Conservation (phyloP, 2,329 filamentous ascomycete genomes). For the Xylaria sp. region DNA sequence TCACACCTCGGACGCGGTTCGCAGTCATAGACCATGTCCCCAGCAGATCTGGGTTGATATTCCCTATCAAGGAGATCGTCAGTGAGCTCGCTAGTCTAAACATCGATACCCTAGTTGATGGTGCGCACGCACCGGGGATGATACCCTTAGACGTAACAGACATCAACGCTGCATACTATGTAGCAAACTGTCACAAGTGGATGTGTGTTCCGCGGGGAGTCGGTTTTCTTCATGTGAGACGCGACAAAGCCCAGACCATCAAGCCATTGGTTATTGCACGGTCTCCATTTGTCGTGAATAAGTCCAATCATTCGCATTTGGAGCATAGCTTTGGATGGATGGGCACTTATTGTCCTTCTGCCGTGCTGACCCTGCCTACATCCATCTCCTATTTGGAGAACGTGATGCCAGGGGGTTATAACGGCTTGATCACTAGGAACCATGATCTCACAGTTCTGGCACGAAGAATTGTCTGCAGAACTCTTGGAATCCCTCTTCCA, state of each 20-base stretch:
- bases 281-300: conserved; percentile 15
- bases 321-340: conserved; percentile 31
- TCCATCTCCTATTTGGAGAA: conserved; percentile 19
- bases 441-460: conserved; percentile 27
- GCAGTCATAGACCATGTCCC: conserved; percentile 30
- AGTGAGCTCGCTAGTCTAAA: conserved; percentile 14
- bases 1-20: conserved; percentile 29
- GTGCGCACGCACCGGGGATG: conserved; percentile 26
- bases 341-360: conserved; percentile 24
- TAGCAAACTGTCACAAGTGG: conserved; percentile 31
- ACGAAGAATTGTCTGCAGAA: conserved; percentile 18
- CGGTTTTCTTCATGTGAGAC: conserved; percentile 26
- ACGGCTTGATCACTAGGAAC: conserved; percentile 21
- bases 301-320: conserved; percentile 12
- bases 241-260: conserved; percentile 6
- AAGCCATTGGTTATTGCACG: conserved; percentile 28
- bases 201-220: conserved; percentile 32
- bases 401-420: conserved; percentile 22
- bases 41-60: conserved; percentile 27
- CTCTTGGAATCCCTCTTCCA: conserved; percentile 20
- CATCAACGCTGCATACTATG: conserved; percentile 30
- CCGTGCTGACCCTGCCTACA: conserved; percentile 20
- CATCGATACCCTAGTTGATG: conserved; percentile 30
- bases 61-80: conserved; percentile 30
- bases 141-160: conserved; percentile 19